Base-by-base conservation (phyloP, 23 red algal genomes). In the Porphyridium purpureum region DNA sequence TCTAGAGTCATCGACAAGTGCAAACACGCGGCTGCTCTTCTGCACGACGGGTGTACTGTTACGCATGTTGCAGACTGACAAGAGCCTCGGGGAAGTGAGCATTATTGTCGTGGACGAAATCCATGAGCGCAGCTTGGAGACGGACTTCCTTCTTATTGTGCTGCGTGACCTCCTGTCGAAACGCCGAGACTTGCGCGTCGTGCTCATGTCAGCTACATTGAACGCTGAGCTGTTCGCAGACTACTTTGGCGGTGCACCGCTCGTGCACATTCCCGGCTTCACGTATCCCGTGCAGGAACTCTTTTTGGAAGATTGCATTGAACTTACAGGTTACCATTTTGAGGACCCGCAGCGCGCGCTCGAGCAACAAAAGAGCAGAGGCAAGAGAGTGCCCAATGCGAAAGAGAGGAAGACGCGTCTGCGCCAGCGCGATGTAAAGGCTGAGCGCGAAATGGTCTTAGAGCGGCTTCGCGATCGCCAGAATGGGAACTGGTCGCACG, bases 181-280 rank as follows among this genome's bases (percentile, higher is more conserved):
- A 52, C 44, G 67, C 44, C 27, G 30, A 0, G 50, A 59, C 54
- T 24, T 72, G 0, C 27, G 50, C 11, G 36, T 72, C 4, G 26
- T 72, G 19, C 34, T 72, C 17, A 72, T 72, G 67, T 51, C 36
- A 7, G 67, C 67, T 25, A 72, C 67, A 14, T 28, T 72, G 11
- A 52, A 72, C 29, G 67, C 67, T 35, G 57, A 32, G 8, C 29
- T 29, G 4, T 72, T 72, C 6, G 21, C 54, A 20, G 27, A 31
- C 1, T 72, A 72, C 41, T 72, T 72, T 34, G 36, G 36, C 1
- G 31, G 36, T 24, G 27, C 33, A 4, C 63, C 63, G 14, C 31
- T 53, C 7, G 15, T 68, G 11, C 27, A 26, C 24, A 55, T 68
- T 21, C 49, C 50, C 7, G 63, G 63, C 6, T 29, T 20, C 4